Evolutionary conservation across 2,329 filamentous ascomycete species (phyloP).

Genomic region (Aspergillus neotritici): DNA sequence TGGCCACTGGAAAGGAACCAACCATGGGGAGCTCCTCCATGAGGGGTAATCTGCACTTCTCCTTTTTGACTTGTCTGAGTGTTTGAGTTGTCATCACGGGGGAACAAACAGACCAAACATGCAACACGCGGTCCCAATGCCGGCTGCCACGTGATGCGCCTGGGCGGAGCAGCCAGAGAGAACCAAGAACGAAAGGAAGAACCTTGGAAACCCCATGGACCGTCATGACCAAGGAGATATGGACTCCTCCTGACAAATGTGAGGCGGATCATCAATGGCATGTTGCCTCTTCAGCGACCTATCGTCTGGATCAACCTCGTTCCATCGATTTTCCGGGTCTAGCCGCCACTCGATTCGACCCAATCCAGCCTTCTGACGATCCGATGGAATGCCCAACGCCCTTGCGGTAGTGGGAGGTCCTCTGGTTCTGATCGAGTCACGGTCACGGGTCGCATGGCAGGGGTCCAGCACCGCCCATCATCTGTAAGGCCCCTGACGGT

Average conservation of each 20-base stretch:
- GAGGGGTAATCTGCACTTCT: constrained; percentile 10
- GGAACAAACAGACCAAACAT: constrained; percentile 10
- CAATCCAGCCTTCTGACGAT: neutral
- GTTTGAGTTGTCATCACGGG: too few relatives aligned
- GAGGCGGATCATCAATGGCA: neutral
- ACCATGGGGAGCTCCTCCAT: constrained; percentile 3
- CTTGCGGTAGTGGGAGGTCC: too few relatives aligned
- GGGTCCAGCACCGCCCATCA: constrained; percentile 10
- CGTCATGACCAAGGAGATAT: neutral
- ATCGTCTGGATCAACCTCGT: neutral
- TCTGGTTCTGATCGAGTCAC: constrained; percentile 1
- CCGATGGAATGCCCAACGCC: too few relatives aligned
- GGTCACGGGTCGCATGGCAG: constrained; percentile 7
- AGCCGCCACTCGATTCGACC: constrained; percentile 4
- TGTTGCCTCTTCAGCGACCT: neutral
- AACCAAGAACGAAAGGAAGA: neutral
- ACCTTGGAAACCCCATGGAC: neutral
- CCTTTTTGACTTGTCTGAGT: too few relatives aligned
- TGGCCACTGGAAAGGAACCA: too few relatives aligned
- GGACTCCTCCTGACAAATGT: neutral
- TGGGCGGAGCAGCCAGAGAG: constrained; percentile 7
- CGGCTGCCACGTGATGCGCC: constrained; percentile 9
- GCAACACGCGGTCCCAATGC: neutral
- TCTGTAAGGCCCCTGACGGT: constrained; percentile 13
- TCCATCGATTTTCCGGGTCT: constrained; percentile 1